Base-by-base conservation (phyloP, 768 basidiomycete genomes). In the Pseudohyphozyma bogoriensis region DNA sequence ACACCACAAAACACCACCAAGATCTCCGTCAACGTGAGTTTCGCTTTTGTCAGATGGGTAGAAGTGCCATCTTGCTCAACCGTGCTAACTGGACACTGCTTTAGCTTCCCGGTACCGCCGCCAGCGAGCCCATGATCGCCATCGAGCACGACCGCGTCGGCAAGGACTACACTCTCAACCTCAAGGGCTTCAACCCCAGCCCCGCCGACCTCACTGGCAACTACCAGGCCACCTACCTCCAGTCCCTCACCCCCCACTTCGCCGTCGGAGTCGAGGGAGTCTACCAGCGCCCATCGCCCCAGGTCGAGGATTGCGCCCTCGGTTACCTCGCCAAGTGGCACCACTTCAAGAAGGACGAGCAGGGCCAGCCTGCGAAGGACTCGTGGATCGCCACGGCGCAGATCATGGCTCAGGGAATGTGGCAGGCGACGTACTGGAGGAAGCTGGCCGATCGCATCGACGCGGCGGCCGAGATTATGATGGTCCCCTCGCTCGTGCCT, bases 361-460 rank as follows among this genome's bases (percentile, higher is more conserved):
- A 35, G 24, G 67, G 68, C 33, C 51, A 58, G 31, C 20, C 46
- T 39, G 45, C 61, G 40, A 51, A 59, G 52, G 66, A 67, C 50
- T 47, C 42, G 42, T 68, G 64, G 65, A 69, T 70, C 59, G 68
- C 69, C 31, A 70, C 69, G 31, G 67, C 63, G 20, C 65, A 68
- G 60, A 56, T 69, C 59, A 76, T 85, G 69, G 73, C 83, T 24
- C 91, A 96, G 62, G 69, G 68, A 16, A 55, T 83, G 46, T 79
- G 80, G 54, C 87, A 91, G 74, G 83, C 91, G 32, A 92, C 89
- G 12, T 99, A 97, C 75, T 95, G 89, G 87, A 91, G 96, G 66
- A 91, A 89, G 72, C 76, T 99, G 61, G 85, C 85, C 73, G 89
- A 93, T 59, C 90, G 93, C 76, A 86, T 99, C 16, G 95, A 97